Percentiles rank a stretch among this genome's conserved stretches.
Conservation (phyloP, 2,329 filamentous ascomycete genomes). For the Orbilia javanica region DNA sequence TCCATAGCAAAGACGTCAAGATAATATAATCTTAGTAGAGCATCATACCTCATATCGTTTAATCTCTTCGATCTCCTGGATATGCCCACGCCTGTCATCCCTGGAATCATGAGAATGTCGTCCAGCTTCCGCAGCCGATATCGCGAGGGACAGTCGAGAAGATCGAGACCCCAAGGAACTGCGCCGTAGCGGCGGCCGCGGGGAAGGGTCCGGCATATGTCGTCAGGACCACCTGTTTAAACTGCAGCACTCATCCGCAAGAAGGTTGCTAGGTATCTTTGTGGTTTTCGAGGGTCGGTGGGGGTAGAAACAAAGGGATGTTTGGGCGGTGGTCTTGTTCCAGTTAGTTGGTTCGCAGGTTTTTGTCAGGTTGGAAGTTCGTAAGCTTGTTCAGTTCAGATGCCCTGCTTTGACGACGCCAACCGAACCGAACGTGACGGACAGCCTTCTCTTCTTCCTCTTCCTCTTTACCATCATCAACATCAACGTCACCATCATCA, state of each 20-base stretch:
- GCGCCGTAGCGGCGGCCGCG: constrained; percentile 55
- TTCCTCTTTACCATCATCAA: background rate
- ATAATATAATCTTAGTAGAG: background rate
- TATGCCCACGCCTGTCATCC: constrained; percentile 71
- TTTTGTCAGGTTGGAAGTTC: constrained; percentile 24
- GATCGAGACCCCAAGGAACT: constrained; percentile 62
- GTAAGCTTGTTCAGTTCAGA: constrained; percentile 17
- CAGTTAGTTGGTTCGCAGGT: constrained; percentile 19
- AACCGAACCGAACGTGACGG: constrained; percentile 11
- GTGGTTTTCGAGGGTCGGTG: background rate
- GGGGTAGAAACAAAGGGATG: background rate
- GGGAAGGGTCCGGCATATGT: constrained; percentile 55
- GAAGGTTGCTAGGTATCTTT: background rate
- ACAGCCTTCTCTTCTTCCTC: background rate
- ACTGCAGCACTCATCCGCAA: constrained; percentile 33
- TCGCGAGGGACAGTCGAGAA: constrained; percentile 76
- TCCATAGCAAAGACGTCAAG: background rate
- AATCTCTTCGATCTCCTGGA: constrained; percentile 96
- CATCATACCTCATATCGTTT: constrained; percentile 85
- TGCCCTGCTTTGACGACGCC: constrained; percentile 11
- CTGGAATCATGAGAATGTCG: constrained; percentile 67
- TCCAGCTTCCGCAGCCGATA: constrained; percentile 74
- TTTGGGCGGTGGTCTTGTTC: background rate
- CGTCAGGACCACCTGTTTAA: constrained; percentile 19
- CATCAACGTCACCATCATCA: background rate